phyloP scores from a whole-genome alignment of 352 stramenopile species.

The Elongisporangium undulatum region DNA sequence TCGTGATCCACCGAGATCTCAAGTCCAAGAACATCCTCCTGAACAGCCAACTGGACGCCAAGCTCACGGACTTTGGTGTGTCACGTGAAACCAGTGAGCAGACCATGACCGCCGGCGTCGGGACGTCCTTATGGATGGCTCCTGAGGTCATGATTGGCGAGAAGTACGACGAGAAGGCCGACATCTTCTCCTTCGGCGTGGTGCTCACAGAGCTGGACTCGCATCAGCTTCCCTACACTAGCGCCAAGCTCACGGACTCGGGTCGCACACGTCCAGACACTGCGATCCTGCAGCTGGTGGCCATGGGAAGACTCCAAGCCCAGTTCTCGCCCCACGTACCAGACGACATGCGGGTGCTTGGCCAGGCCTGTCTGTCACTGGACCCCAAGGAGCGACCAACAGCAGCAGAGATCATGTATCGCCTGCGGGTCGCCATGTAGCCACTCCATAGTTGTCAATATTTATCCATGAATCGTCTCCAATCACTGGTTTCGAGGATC shows the following conservation, averaged over 20 bases:
- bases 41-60: constrained; percentile 16
- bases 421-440: background rate
- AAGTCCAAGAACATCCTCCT: constrained; percentile 55
- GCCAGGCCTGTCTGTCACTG: background rate
- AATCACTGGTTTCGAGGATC: background rate
- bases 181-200: constrained; percentile 54
- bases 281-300: constrained; percentile 37
- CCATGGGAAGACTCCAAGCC: constrained; percentile 13
- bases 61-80: constrained; percentile 51
- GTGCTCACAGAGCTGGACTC: constrained; percentile 40
- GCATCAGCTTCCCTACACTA: constrained; percentile 23
- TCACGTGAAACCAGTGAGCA: constrained; percentile 24
- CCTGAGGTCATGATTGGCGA: constrained; percentile 44
- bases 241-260: constrained; percentile 12
- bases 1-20: constrained; percentile 39
- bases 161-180: constrained; percentile 28
- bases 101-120: constrained; percentile 33
- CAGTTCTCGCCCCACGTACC: background rate
- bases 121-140: constrained; percentile 38
- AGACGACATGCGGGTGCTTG: background rate
- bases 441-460: too few species aligned
- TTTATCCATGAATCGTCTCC: too few species aligned
- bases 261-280: constrained; percentile 20
- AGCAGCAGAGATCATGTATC: background rate
- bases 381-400: background rate